Evolutionary conservation across 257 asterid genomes (phyloP), one percentile per base, ranked within the genome.

Genomic region (Cruciata laevipes): DNA sequence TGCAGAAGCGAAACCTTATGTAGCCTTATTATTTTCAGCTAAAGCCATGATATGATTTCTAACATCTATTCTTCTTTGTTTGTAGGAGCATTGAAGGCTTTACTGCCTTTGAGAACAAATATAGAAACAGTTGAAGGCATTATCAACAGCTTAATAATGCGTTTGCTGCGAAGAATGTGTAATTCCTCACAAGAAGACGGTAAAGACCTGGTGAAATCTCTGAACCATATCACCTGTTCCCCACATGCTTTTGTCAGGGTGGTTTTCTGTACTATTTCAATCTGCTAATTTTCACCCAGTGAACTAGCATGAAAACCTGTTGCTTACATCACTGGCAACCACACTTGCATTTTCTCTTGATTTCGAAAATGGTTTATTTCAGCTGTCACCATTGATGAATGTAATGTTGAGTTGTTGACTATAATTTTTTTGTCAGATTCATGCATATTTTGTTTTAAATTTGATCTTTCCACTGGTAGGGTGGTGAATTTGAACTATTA

Each of bases 81-180:
- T 82, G 82, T 80, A 94, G 99, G 81, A 73, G 75, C 96, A 52
- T 65, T 90, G 52, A 84, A 85, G 76, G 70, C 78, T 69, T 77
- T 82, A 70, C 75, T 79, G 53, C 69, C 71, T 8, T 35, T 68
- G 37, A 90, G 80, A 75, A 82, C 60, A 70, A 76, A 79, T 42
- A 75, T 57, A 40, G 85, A 81, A 71, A 70, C 75, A 3, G 81
- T 76, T 70, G 95, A 90, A 86, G 89, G 87, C 78, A 87, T 82
- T 62, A 66, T 85, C 53, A 83, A 78, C 83, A 74, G 90, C 81
- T 84, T 90, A 83, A 82, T 90, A 56, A 67, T 75, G 74, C 92
- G 91, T 32, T 76, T 90, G 71, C 70, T 87, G 80, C 81, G 79
- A 74, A 84, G 89, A 80, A 88, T 83, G 95, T 88, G 89, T 81